Evolutionary conservation across 148 eudicot species (phyloP).

Genomic region (Rhododendron griersonianum): DNA sequence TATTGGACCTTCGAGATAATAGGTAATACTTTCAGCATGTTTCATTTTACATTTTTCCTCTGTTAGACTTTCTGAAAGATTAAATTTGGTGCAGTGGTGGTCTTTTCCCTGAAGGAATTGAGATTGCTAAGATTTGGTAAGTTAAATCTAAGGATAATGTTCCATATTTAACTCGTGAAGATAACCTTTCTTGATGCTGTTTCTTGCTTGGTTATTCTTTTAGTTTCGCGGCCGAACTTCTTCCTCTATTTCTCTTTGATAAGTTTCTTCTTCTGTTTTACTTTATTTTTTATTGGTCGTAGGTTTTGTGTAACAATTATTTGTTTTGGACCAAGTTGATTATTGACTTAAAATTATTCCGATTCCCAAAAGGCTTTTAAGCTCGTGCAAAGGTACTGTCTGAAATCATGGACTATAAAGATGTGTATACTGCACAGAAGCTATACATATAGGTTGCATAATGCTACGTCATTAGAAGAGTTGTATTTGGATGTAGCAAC

Average conservation of each 20-base stretch:
- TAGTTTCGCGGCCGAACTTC: neutral
- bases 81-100: conserved; percentile 81
- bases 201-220: neutral
- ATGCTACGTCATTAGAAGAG: neutral
- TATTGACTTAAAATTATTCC: neutral
- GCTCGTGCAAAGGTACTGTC: neutral
- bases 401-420: neutral
- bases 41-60: neutral
- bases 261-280: too few relatives aligned
- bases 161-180: neutral
- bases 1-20: conserved; percentile 95
- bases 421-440: neutral
- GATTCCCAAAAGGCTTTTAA: neutral
- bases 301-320: neutral
- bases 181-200: neutral
- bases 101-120: conserved; percentile 95
- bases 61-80: conserved; percentile 21
- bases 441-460: neutral
- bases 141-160: conserved; percentile 15
- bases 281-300: neutral
- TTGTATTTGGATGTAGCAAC: neutral
- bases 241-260: neutral
- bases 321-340: neutral
- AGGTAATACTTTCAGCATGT: conserved; percentile 48
- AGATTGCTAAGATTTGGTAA: conserved; percentile 92